Evolutionary conservation across 2,329 filamentous ascomycete genomes (phyloP).

Genomic region (Pezicula radicicola): DNA sequence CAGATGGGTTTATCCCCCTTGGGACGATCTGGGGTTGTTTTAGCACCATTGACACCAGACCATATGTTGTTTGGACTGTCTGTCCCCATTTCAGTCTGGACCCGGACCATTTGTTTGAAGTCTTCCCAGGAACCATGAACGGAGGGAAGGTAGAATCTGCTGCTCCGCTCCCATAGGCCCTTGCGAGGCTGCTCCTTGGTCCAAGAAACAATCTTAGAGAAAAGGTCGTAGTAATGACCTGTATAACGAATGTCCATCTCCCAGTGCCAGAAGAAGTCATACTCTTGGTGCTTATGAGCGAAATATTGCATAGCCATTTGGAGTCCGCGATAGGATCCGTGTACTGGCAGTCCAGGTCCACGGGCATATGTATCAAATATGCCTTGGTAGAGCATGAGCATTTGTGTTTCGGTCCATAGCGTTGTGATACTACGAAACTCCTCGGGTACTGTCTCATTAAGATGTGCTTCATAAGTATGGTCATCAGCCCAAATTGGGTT

Average conservation of each 20-base stretch:
- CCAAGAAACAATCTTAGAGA: conserved; percentile 69
- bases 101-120: conserved; percentile 72
- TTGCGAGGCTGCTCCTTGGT: conserved; percentile 72
- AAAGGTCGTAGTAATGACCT: conserved; percentile 77
- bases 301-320: conserved; percentile 97
- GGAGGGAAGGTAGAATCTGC: conserved; percentile 73
- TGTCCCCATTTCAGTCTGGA: conserved; percentile 70
- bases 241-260: conserved; percentile 92
- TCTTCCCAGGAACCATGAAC: conserved; percentile 79
- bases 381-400: conserved; percentile 85
- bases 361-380: conserved; percentile 72
- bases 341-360: conserved; percentile 69
- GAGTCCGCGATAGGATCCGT: conserved; percentile 88
- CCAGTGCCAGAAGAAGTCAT: conserved; percentile 92
- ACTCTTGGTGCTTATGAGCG: conserved; percentile 82
- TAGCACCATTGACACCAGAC: conserved; percentile 43
- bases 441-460: conserved; percentile 66
- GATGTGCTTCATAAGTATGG: conserved; percentile 63
- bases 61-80: conserved; percentile 66
- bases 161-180: conserved; percentile 77
- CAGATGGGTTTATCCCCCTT: conserved; percentile 67
- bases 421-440: conserved; percentile 90
- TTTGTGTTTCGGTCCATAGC: conserved; percentile 91
- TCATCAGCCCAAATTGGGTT: conserved; percentile 78
- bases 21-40: conserved; percentile 24